Percentiles rank a stretch among this genome's conserved stretches.
Conservation (phyloP, 2,329 filamentous ascomycete genomes). For the Talaromyces rugulosus region DNA sequence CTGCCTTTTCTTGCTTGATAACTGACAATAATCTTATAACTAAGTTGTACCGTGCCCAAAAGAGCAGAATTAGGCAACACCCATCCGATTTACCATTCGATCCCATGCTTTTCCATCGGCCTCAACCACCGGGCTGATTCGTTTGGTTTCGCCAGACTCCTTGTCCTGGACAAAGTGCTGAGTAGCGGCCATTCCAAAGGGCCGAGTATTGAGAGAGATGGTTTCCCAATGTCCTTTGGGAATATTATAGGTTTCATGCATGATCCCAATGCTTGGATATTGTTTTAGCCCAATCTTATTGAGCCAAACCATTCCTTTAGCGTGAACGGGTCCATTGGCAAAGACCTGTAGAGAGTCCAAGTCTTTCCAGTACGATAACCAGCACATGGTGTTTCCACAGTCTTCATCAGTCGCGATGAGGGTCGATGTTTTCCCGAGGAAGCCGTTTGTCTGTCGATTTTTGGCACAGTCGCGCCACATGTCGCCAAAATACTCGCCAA, state of each 20-base stretch:
- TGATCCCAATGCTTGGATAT: not conserved
- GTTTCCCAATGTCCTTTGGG: not conserved
- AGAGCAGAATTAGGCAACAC: not conserved
- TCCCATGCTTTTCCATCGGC: not conserved
- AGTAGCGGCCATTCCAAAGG: not conserved
- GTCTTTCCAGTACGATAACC: not conserved
- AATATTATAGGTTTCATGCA: not conserved
- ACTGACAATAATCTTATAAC: not conserved
- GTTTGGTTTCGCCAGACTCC: not conserved
- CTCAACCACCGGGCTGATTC: not conserved
- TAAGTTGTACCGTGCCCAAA: not conserved
- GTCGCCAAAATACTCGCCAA: not conserved
- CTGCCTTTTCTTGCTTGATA: not conserved
- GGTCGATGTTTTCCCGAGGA: not conserved
- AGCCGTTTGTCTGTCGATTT: not conserved
- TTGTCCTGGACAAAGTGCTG: not conserved
- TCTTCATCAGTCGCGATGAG: not conserved
- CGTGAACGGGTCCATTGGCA: not conserved
- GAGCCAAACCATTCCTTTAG: not conserved
- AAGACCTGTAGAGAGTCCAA: not conserved
- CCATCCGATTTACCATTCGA: not conserved
- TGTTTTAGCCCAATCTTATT: not conserved
- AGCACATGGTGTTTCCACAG: not conserved
- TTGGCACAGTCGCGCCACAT: not conserved
- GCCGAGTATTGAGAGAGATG: not conserved